These are phyloP conservation scores for Neurospora sp. DNA, from an alignment of 495 filamentous ascomycete genomes.

Conservation along the genomic window DNA sequence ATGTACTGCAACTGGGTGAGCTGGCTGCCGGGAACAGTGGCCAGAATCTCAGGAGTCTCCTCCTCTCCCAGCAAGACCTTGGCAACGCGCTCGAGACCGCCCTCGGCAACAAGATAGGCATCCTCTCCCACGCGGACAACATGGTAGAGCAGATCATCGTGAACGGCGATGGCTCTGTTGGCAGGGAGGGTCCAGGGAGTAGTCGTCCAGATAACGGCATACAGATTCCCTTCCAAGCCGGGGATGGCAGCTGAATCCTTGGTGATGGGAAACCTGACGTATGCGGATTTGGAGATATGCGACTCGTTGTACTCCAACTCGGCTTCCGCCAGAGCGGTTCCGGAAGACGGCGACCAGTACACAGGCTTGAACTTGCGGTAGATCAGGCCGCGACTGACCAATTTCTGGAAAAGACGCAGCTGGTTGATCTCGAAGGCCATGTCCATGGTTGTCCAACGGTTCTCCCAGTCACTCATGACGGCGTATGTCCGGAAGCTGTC, in stretches of 20 bases:
- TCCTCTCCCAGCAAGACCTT: slow-evolving; percentile 18
- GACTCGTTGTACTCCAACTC: slow-evolving; percentile 90
- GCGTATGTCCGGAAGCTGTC: slow-evolving; percentile 70
- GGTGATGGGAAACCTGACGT: slow-evolving; percentile 66
- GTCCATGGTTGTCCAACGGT: slow-evolving; percentile 87
- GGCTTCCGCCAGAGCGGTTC: slow-evolving; percentile 87
- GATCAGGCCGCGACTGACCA: slow-evolving; percentile 77
- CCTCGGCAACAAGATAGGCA: slow-evolving; percentile 47
- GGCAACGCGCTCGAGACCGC: slow-evolving; percentile 43
- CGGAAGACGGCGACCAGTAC: slow-evolving; percentile 89
- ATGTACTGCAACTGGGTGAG: slow-evolving; percentile 56
- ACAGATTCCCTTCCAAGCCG: slow-evolving; percentile 35
- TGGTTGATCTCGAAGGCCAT: slow-evolving; percentile 77
- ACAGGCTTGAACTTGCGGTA: slow-evolving; percentile 87
- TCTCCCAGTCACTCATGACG: slow-evolving; percentile 93
- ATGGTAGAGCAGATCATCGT: slow-evolving; percentile 60
- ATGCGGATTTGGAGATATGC: slow-evolving; percentile 70
- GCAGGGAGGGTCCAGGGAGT: slow-evolving; percentile 96
- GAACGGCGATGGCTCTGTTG: slow-evolving; percentile 78
- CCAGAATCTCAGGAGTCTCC: slow-evolving; percentile 36
- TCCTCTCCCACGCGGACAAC: slow-evolving; percentile 52
- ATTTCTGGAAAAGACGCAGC: slow-evolving; percentile 70
- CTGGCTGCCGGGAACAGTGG: slow-evolving; percentile 52
- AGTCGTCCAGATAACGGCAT: slow-evolving; percentile 89
- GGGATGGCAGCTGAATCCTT: slow-evolving; percentile 35